phyloP scores from a whole-genome alignment of 345 rosid genomes.

The Pistacia vera region DNA sequence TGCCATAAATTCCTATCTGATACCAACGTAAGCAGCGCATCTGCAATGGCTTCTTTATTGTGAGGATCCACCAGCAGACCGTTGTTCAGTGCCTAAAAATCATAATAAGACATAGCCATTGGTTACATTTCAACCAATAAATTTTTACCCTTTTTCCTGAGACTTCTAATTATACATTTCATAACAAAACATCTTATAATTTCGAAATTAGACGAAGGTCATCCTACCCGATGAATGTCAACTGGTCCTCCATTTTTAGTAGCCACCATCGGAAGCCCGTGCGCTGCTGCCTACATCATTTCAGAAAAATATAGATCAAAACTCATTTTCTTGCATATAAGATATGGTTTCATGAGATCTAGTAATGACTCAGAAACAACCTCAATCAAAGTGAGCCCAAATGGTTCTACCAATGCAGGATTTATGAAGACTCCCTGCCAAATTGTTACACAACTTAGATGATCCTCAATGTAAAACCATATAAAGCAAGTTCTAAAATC shows the following conservation, averaged over 20 bases:
- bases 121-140: no score
- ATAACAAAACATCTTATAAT: neutral
- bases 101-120: no score
- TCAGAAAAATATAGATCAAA: no score
- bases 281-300: no score
- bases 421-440: conserved; percentile 94
- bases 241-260: no score
- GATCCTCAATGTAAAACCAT: conserved; percentile 12
- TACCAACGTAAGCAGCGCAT: conserved; percentile 84
- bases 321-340: no score
- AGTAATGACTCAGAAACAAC: conserved; percentile 39
- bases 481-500: no score
- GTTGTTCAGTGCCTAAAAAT: no score
- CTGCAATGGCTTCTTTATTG: conserved; percentile 81
- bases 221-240: no score
- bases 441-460: conserved; percentile 13
- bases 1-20: conserved; percentile 92
- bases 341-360: neutral
- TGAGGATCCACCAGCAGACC: conserved; percentile 99
- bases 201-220: conserved; percentile 7
- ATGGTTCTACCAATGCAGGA: conserved; percentile 96
- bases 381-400: conserved; percentile 97
- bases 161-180: neutral
- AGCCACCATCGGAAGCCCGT: no score
- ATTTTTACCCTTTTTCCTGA: no score